Base-by-base conservation (phyloP, 768 basidiomycete species). In the Hericium coralloides region DNA sequence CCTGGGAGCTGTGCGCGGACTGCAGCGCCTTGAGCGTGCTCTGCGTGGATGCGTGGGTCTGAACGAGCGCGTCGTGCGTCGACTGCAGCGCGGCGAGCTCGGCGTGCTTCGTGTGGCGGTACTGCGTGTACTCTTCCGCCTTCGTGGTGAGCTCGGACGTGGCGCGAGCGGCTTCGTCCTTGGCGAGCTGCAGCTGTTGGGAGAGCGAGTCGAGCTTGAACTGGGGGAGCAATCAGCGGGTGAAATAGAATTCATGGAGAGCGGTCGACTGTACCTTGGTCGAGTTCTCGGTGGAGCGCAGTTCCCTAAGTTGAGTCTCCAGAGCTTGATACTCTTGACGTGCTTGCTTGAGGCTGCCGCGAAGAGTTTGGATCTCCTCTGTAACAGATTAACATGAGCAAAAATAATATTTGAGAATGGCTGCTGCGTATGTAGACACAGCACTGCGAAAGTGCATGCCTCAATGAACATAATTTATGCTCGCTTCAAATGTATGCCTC, bases 121-220 rank as follows among this genome's bases (percentile, higher is more conserved):
- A 91, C 66, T 82, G 89, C 6, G 89, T 79, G 63, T 85, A 94
- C 64, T 94, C 87, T 57, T 93, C 90, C 5, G 85, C 81, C 69
- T 92, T 88, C 56, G 78, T 68, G 2, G 75, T 72, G 53, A 94
- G 79, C 64, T 94, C 90, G 17, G 74, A 69, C 61, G 80, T 83
- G 22, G 81, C 74, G 49, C 90, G 87, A 56, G 89, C 80, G 15
- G 81, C 80, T 70, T 97, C 93, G 0, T 81, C 76, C 69, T 87
- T 83, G 4, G 90, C 77, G 4, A 93, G 81, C 58, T 85, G 70
- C 7, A 95, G 74, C 70, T 95, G 91, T 70, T 94, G 91, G 4
- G 84, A 76, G 14, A 91, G 77, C 1, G 91, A 84, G 57, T 94
- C 87, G 58, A 94, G 69, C 71, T 90, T 92, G 78, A 94, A 95